Evolutionary conservation across 352 stramenopile species (phyloP).

Genomic region (Phytophthora rubi): DNA sequence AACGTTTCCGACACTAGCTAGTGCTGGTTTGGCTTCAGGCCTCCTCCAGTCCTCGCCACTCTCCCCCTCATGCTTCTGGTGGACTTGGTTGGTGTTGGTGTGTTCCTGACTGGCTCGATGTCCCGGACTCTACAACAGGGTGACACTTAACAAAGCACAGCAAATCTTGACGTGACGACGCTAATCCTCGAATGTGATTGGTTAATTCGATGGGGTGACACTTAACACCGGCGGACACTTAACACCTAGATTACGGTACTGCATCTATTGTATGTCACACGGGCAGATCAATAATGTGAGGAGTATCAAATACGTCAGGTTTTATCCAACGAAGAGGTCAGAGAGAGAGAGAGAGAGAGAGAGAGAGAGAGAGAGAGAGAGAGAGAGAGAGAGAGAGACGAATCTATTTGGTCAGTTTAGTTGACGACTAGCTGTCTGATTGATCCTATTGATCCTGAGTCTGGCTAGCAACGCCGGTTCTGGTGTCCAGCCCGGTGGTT

Average conservation of each 20-base stretch:
- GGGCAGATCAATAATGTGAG: too few species aligned
- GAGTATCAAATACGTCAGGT: too few species aligned
- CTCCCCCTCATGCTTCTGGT: background rate
- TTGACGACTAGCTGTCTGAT: too few species aligned
- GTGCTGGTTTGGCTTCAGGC: slow-evolving; percentile 2
- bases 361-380: too few species aligned
- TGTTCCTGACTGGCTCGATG: background rate
- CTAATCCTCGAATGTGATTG: background rate
- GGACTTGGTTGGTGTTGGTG: background rate
- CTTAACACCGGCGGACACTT: background rate
- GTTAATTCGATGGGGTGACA: background rate
- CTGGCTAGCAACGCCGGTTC: too few species aligned
- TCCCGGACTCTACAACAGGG: background rate
- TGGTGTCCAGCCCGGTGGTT: too few species aligned
- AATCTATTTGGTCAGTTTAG: too few species aligned
- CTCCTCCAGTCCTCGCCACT: background rate
- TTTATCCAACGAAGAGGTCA: too few species aligned
- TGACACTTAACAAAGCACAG: slow-evolving; percentile 4
- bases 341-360: too few species aligned
- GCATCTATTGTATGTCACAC: too few species aligned
- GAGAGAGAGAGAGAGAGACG: too few species aligned
- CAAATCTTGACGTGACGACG: background rate
- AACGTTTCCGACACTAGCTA: slow-evolving; percentile 9
- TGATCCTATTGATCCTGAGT: too few species aligned
- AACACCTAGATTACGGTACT: slow-evolving; percentile 9